Conservation (phyloP, 2,329 filamentous ascomycete genomes). For the Epichloe coenophiala region DNA sequence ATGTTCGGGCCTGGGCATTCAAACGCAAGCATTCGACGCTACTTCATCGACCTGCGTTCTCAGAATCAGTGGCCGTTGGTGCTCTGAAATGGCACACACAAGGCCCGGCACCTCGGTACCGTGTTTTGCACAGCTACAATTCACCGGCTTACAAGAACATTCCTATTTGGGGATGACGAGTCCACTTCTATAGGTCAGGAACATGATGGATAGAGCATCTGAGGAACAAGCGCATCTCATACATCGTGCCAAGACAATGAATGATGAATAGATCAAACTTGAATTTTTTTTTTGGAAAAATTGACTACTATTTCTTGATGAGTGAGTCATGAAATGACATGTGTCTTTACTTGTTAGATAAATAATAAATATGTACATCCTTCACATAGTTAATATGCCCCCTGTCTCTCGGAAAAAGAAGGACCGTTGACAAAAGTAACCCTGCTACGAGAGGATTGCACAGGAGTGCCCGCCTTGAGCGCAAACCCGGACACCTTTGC, state of each 20-base stretch:
- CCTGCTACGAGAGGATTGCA: constrained; percentile 34
- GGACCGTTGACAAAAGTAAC: constrained; percentile 32
- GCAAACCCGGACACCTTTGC: constrained; percentile 42
- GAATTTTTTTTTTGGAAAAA: too few relatives aligned
- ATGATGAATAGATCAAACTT: too few relatives aligned
- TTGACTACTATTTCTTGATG: too few relatives aligned
- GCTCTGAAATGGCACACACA: constrained; percentile 2
- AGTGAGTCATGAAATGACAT: too few relatives aligned
- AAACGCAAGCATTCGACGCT: constrained; percentile 6
- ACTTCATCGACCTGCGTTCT: constrained; percentile 4
- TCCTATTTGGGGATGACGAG: constrained; percentile 39
- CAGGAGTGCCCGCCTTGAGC: constrained; percentile 32
- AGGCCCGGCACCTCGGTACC: constrained; percentile 30
- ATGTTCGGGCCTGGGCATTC: not conserved
- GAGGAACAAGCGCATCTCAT: not conserved
- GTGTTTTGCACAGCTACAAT: constrained; percentile 44
- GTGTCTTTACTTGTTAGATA: too few relatives aligned
- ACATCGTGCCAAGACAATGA: not conserved
- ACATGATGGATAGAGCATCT: not conserved
- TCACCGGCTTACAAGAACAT: constrained; percentile 41
- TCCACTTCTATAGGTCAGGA: not conserved
- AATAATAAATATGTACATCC: not conserved
- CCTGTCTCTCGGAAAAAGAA: constrained; percentile 31
- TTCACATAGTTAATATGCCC: constrained; percentile 28
- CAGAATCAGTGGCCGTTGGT: not conserved